Base-by-base conservation (phyloP, 345 rosid species). In the Theobroma cacao region DNA sequence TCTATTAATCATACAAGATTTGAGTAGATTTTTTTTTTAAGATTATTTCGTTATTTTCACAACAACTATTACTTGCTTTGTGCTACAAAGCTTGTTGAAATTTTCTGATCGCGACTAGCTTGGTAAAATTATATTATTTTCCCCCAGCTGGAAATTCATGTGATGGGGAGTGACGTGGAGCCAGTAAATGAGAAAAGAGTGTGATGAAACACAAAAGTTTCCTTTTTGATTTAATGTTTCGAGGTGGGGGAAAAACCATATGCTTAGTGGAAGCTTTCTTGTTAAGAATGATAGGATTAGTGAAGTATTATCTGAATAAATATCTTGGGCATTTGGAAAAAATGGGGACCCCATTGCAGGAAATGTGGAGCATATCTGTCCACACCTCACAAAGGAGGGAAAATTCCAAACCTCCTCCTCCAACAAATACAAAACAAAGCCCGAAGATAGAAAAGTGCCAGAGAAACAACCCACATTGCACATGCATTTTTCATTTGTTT, bases 281-380 rank as follows among this genome's bases (percentile, higher is more conserved):
- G 78, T 64, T 66, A 76, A 72, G 76, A 30, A 79, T 76, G 78
- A 79, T n/a, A 15, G 26, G 31, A 34, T 50, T 18, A 56, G 75
- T 28, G 71, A n/a, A 72, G 30, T 43, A 53, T 12, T 67, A 64
- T 22, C 34, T 52, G 31, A 70, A 82, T 45, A 75, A 9, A 75
- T 7, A 14, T 26, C 20, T 8, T 65, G 58, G 28, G 72, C 24
- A 61, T 41, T n/a, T 34, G 22, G 76, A 26, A 64, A 22, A 66
- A 50, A 17, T 15, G 63, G 83, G 85, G 84, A 28, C 79, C 82
- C 80, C 65, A 53, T 38, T 7, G 75, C 59, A 68, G 58, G 79
- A 87, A 75, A 82, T 79, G 85, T 77, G 88, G 86, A 82, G 84
- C 86, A 72, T 68, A 72, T 71, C 78, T 70, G 85, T 82, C 75